Base-by-base conservation (phyloP, 2,329 filamentous ascomycete species). In the Pseudohalonectria lignicola region DNA sequence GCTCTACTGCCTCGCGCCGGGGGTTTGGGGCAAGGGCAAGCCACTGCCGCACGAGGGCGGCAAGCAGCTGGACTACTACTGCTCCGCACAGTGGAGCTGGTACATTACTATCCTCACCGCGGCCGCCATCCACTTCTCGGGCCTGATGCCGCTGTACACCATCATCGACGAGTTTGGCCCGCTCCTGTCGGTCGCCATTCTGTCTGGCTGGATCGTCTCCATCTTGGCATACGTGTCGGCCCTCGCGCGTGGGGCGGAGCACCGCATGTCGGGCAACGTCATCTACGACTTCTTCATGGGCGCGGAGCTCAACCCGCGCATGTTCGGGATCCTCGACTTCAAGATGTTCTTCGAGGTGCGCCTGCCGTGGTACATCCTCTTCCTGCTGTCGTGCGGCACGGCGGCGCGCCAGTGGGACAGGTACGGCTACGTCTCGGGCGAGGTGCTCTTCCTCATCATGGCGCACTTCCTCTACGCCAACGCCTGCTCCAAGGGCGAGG, bases 101-200 rank as follows among this genome's bases (percentile, higher is more conserved):
- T 98, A 94, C 65, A 74, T 79, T 32, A 96, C 86, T 47, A 83
- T 95, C 48, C 66, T 69, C 9, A 61, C 86, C 26, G 77, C 80
- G 29, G 65, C 74, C n/a, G 62, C 56, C 7, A 73, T 96, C 37
- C 92, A 98, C 62, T 77, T 83, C 53, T 82, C 80, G 12, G 86
- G 86, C 20, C 48, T 87, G 42, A 96, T 95, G 72, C 86, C 80
- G 46, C 69, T 98, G 37, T 92, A 94, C 64, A 94, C 79, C 29
- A 74, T 95, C 51, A 79, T 98, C 46, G 92, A 98, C 56, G 85
- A 96, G 60, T 98, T 98, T 46, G 93, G 92, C 2, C 82, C 88
- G 30, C 68, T 98, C 34, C 79, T 98, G 69, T 87, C 82, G 34
- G 92, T 98, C 10, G 86, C 90, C 44, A 96, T 98, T 53, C 59